Base-by-base conservation (phyloP, 441 rosid species). In the Croton setiger region DNA sequence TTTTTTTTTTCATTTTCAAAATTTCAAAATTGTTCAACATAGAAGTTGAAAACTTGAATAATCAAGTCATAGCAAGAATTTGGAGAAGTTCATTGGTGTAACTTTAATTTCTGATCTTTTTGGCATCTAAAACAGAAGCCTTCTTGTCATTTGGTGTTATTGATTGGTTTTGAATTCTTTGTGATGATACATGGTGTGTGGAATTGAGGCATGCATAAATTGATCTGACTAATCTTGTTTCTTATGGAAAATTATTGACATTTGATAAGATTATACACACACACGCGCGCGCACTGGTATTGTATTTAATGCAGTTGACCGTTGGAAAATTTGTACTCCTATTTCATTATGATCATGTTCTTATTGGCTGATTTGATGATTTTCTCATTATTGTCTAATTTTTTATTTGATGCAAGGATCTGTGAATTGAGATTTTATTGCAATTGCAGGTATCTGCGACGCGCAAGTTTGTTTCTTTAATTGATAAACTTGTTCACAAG, bases 401-500 rank as follows among this genome's bases (percentile, higher is more conserved):
- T 39, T 66, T 60, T 36, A 21, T 51, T 61, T 52, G 74, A 44
- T 13, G 3, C 37, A 4, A 36, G 68, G 35, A 56, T 43, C 49
- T 33, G 21, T 49, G 67, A 65, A 48, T 59, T 76, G 35, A 51
- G 52, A 69, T 63, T 68, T 67, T 69, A 54, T 80, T 59, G 67
- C 73, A 61, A 57, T 18, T 76, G 79, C 93, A 87, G 97, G 85
- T 67, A 74, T 78, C 87, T 74, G 86, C 80, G 62, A 76, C 81
- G 79, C 78, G 63, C 71, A 87, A 85, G 79, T 85, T 83, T 77
- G 79, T 87, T 74, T 84, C 96, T 76, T 74, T 92, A 52, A 75
- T 95, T 71, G 86, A 84, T 71, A 89, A 80, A 74, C 95, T 95
- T 72, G 75, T 88, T 64, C 54, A 56, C 71, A 78, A 89, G 75